Percentiles rank a stretch among this genome's conserved stretches.
phyloP scores from a whole-genome alignment of 345 rosid genomes.

The Bruguiera gymnorhiza region DNA sequence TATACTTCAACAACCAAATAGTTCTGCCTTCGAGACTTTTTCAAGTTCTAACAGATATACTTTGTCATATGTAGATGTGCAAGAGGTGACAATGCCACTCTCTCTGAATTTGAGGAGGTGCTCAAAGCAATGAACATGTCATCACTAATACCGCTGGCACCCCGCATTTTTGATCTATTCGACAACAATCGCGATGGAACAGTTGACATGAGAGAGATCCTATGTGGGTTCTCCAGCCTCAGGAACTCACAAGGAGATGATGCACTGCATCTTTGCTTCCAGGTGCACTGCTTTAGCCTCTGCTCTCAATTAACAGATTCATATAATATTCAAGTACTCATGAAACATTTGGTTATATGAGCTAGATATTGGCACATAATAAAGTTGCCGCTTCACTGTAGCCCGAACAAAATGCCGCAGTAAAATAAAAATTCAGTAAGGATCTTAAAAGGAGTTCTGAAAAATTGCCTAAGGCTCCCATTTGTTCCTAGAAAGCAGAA shows the following conservation, averaged over 20 bases:
- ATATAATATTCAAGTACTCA: too few relatives aligned
- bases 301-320: neutral
- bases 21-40: neutral
- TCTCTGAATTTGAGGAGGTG: constrained; percentile 57
- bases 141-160: constrained; percentile 48
- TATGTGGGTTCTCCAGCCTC: constrained; percentile 66
- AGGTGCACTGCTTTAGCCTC: constrained; percentile 27
- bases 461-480: too few relatives aligned
- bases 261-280: constrained; percentile 60
- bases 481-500: too few relatives aligned
- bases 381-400: too few relatives aligned
- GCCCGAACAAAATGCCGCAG: too few relatives aligned
- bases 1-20: too few relatives aligned
- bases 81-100: constrained; percentile 57
- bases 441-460: too few relatives aligned
- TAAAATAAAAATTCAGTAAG: too few relatives aligned
- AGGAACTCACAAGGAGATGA: constrained; percentile 62
- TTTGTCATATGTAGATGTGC: constrained; percentile 44
- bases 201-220: constrained; percentile 60
- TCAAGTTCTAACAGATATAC: neutral
- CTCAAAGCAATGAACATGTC: constrained; percentile 67
- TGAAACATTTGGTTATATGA: neutral
- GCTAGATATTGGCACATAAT: neutral
- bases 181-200: constrained; percentile 68
- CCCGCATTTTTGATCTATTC: constrained; percentile 57